Base-by-base conservation (phyloP, 352 stramenopile genomes). In the Sclerospora graminicola region DNA sequence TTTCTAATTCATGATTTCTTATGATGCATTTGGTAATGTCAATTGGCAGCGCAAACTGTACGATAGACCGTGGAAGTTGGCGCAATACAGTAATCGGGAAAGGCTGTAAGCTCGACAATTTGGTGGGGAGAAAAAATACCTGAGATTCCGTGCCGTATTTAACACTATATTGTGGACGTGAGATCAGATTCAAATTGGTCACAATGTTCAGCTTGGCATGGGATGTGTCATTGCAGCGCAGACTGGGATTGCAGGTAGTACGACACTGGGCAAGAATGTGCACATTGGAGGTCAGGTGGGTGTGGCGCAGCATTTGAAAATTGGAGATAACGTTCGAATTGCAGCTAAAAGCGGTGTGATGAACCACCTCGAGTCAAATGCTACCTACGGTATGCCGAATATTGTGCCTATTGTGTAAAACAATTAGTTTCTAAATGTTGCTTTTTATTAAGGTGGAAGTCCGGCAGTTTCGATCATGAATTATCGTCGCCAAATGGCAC, bases 271-370 rank as follows among this genome's bases (percentile, higher is more conserved):
- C 14, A 61, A 65, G 14, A 82, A 84, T 30, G 82, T 91, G 20
- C 55, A 86, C 40, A 68, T 90, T 28, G 82, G 82, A 14, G 82
- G 82, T 16, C 82, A 93, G 59, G 79, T 89, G 9, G 82, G 82
- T 24, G 81, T 93, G 30, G 74, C 75, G 8, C 82, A 93, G 54
- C 82, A 93, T 33, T 43, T 93, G 5, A 50, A 29, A 8, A 87
- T 93, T 24, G 79, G 82, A 8, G 65, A 85, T 56, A 87, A 87
- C 37, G 79, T 88, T 26, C 79, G 79, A 26, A 93, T 93, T 40
- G 79, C 82, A 4, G 82, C 79, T 13, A 91, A 91, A 49, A 90
- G 78, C 26, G 82, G 82, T 14, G 82, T 93, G 16, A 87, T 90
- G 72, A 68, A 81, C 49, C 23, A 90, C 27, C 39, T 93, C 1